phyloP scores from a whole-genome alignment of 164 flowering plant genomes.

The Tetrastigma voinierianum region DNA sequence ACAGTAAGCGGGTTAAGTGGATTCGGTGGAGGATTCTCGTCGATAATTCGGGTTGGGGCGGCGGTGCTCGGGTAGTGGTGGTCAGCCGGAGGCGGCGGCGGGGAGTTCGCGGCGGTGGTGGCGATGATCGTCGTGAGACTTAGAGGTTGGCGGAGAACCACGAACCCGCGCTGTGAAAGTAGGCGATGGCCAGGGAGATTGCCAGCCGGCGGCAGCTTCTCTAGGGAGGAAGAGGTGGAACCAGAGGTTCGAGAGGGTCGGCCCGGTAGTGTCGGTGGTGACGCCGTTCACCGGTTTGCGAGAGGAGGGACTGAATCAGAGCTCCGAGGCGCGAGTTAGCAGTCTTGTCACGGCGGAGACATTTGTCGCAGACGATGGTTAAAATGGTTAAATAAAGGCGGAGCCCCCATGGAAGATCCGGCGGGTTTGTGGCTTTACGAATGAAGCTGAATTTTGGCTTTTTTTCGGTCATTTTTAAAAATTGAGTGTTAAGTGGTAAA shows the following conservation, averaged over 20 bases:
- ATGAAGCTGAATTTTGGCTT: too few relatives aligned
- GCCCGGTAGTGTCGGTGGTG: constrained; percentile 22
- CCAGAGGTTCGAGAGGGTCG: constrained; percentile 34
- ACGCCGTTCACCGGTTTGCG: constrained; percentile 23
- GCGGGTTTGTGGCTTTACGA: too few relatives aligned
- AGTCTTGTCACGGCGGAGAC: constrained; percentile 26
- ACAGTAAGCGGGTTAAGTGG: constrained; percentile 12
- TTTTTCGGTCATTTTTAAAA: too few relatives aligned
- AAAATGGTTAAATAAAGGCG: constrained; percentile 5
- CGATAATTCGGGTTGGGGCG: constrained; percentile 18
- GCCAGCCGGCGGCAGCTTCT: neutral
- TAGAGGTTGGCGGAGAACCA: constrained; percentile 8
- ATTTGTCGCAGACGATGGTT: neutral
- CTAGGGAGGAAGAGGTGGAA: constrained; percentile 22
- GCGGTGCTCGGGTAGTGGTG: constrained; percentile 33
- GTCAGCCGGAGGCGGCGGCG: constrained; percentile 34
- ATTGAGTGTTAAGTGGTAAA: too few relatives aligned
- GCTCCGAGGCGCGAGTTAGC: constrained; percentile 26
- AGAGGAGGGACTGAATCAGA: constrained; percentile 12
- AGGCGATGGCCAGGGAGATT: constrained; percentile 30
- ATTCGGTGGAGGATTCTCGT: neutral
- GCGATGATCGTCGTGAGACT: constrained; percentile 15
- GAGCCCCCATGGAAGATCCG: constrained; percentile 9
- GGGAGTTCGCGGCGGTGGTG: constrained; percentile 9
- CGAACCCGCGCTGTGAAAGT: constrained; percentile 26